Evolutionary conservation across 192 early-diverging fungal genomes (phyloP), one percentile per base, ranked within the genome.

Genomic region (Coemansia sp.): DNA sequence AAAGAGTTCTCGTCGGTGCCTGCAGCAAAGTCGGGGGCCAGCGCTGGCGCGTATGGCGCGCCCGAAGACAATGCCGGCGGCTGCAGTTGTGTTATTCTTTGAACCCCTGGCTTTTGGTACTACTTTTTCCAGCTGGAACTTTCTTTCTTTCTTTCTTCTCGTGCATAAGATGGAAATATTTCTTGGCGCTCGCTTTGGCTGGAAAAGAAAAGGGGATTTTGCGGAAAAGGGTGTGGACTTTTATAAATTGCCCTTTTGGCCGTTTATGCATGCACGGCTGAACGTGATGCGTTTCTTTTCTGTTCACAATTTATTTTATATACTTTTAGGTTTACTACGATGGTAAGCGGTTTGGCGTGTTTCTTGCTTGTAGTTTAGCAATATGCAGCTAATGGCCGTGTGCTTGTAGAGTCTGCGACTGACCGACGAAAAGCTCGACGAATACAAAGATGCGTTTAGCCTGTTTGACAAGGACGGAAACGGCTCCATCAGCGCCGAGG

Each of bases 31-130:
- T 19, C 49, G n/a, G 62, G 47, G 9, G 56, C 17, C 29, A 38
- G 57, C 27, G 29, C 50, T 12, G 59, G 71, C 31, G 74, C 55
- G 4, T 65, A 61, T 16, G 84, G 84, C 57, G 70, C 68, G 9
- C 72, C 72, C 16, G 77, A 74, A 23, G 72, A 74, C 53, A 51
- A 39, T 23, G 47, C 72, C 10, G 66, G 81, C 49, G 85, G 87
- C 12, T 88, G 87, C 78, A 82, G 83, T 62, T 88, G 87, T 74
- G 52, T 87, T 7, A 74, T 88, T 43, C 77, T 88, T 73, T 88
- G 82, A 79, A 16, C 47, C 53, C 35, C 37, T 31, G 38, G 35
- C 59, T 53, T 45, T 59, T 50, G 41, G 19, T 60, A 14, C 26
- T 21, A 62, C 45, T 59, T 19, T 51, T 38, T 10, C 14, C 21